Base-by-base conservation (phyloP, 805 yeast species). In the Pichia scutulata region DNA sequence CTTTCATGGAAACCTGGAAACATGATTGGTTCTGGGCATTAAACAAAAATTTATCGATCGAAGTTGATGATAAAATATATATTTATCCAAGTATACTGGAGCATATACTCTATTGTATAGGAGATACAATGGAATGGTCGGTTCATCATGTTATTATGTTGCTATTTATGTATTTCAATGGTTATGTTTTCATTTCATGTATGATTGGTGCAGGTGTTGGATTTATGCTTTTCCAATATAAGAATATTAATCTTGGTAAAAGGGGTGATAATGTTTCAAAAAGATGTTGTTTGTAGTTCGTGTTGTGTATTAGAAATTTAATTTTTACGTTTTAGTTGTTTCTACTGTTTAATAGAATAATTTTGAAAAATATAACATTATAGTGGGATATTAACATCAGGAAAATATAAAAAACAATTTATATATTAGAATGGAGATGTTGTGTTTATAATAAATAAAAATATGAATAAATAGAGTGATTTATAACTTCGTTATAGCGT, bases 121-220 rank as follows among this genome's bases (percentile, higher is more conserved):
- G 50, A 8, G 55, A 54, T 44, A 57, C 60, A 4, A 55, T 57
- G 25, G 56, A 54, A 51, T 57, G 60, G 60, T 49, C 52, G 3
- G 55, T 54, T 14, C 57, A 52, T 30, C 59, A 57, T 40, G 49
- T 50, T 9, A 46, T 55, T 21, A 57, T 57, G 60, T 46, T 57
- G 10, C 26, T 57, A 12, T 57, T 52, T 39, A 57, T 57, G 60
- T 55, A 55, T 42, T 55, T 55, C 45, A 55, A 57, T 44, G 60
- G 60, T 9, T 57, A 54, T 28, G 51, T 57, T 10, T 48, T 57
- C 46, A 56, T 57, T n/a, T 55, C 59, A 4, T 44, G 54, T 33
- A 50, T 55, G 56, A 45, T 57, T 21, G 60, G 60, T 25, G 60
- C 59, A 7, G 56, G 53, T 3, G 45, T 43, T 14, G 60, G 60